Conservation (phyloP, 192 early-diverging fungal genomes). For the Backusella psychrophila region DNA sequence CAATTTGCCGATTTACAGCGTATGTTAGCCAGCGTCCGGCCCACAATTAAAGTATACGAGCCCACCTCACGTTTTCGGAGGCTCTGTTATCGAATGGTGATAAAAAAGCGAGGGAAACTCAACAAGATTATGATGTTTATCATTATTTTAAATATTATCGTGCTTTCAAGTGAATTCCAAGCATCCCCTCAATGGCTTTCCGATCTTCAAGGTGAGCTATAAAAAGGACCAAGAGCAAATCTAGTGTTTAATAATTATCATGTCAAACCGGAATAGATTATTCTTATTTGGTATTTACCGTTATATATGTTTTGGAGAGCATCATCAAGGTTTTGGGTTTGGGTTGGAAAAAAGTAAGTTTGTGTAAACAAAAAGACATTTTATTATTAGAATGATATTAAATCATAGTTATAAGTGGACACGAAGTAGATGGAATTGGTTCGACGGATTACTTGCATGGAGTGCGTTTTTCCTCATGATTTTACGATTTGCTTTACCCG, state of each 20-base stretch:
- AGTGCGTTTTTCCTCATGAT: slow-evolving; percentile 19
- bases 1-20: slow-evolving; percentile 54
- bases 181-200: slow-evolving; percentile 27
- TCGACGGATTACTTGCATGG: slow-evolving; percentile 25
- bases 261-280: slow-evolving; percentile 24
- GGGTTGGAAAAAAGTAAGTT: slow-evolving; percentile 42
- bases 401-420: slow-evolving; percentile 15
- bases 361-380: background rate
- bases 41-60: slow-evolving; percentile 39
- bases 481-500: slow-evolving; percentile 20
- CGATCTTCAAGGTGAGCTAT: slow-evolving; percentile 29
- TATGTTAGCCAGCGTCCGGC: slow-evolving; percentile 44
- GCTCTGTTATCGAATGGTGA: slow-evolving; percentile 39
- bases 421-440: slow-evolving; percentile 35
- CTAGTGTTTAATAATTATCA: background rate
- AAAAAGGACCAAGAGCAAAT: background rate
- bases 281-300: slow-evolving; percentile 37
- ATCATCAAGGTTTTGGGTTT: slow-evolving; percentile 43
- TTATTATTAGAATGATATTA: background rate
- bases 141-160: slow-evolving; percentile 41
- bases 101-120: slow-evolving; percentile 39
- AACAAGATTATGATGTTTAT: slow-evolving; percentile 36
- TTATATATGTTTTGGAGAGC: slow-evolving; percentile 43
- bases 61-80: slow-evolving; percentile 35
- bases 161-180: slow-evolving; percentile 32